Evolutionary conservation across 306 rosid species (phyloP).

Genomic region (Psophocarpus tetragonolobus): DNA sequence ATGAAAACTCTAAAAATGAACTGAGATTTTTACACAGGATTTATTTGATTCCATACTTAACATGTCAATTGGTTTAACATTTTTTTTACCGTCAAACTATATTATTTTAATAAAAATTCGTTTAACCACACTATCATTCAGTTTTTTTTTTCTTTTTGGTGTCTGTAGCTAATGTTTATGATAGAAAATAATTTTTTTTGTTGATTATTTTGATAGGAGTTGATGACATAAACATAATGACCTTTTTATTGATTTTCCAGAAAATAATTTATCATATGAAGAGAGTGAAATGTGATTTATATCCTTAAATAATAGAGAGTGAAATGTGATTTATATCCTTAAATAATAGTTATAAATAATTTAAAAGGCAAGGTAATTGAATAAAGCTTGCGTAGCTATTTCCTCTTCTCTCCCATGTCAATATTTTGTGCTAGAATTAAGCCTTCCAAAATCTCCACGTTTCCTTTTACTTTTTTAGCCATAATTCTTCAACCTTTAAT

Average conservation of each 20-base stretch:
- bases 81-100: too few species aligned
- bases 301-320: not conserved
- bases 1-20: too few species aligned
- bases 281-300: not conserved
- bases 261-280: not conserved
- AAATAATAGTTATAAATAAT: not conserved
- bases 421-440: not conserved
- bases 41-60: too few species aligned
- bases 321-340: not conserved
- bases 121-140: too few species aligned
- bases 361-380: slow-evolving; percentile 26
- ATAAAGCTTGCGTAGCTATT: not conserved
- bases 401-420: not conserved
- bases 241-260: too few species aligned
- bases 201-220: too few species aligned
- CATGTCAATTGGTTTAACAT: too few species aligned
- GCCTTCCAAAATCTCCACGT: not conserved
- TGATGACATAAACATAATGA: too few species aligned
- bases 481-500: slow-evolving; percentile 28
- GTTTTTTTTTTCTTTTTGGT: too few species aligned
- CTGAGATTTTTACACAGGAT: too few species aligned
- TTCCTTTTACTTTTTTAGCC: not conserved
- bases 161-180: not conserved
- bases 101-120: too few species aligned
- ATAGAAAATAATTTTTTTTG: not conserved